These are phyloP conservation scores for Globisporangium canariense DNA, from an alignment of 352 stramenopile species.

Conservation along the genomic window DNA sequence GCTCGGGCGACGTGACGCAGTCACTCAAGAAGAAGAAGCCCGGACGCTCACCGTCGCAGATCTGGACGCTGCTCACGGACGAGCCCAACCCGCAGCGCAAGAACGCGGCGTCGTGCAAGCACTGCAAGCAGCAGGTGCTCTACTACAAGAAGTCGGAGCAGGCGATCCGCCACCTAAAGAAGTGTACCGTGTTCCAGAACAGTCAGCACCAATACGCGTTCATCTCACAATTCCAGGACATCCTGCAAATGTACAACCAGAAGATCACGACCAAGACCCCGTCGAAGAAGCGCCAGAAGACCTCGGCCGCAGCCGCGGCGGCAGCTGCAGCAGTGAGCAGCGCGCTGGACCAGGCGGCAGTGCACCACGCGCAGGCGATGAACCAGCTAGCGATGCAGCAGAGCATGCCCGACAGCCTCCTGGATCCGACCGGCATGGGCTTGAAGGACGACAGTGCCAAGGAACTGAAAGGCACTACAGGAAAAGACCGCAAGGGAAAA, in stretches of 20 bases:
- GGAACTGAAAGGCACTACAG: constrained; percentile 23
- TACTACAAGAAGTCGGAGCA: constrained; percentile 90
- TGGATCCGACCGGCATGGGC: constrained; percentile 49
- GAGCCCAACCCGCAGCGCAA: constrained; percentile 73
- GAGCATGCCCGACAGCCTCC: constrained; percentile 59
- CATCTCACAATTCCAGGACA: constrained; percentile 75
- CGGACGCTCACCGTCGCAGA: constrained; percentile 58
- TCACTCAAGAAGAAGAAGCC: constrained; percentile 75
- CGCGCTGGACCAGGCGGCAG: constrained; percentile 42
- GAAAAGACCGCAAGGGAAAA: constrained; percentile 44
- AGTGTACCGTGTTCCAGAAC: constrained; percentile 73
- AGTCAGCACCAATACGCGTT: constrained; percentile 82
- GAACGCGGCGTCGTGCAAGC: constrained; percentile 75
- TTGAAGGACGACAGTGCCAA: constrained; percentile 52
- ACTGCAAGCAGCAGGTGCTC: constrained; percentile 81
- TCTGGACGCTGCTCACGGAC: constrained; percentile 82
- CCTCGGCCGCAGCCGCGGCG: constrained; percentile 11
- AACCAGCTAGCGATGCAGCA: constrained; percentile 79
- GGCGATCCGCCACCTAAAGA: constrained; percentile 79
- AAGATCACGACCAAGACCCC: constrained; percentile 71
- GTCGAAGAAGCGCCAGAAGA: constrained; percentile 64
- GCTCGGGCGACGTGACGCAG: neutral
- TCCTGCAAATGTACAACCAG: constrained; percentile 79
- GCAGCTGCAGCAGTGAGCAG: constrained; percentile 21
- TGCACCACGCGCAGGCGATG: constrained; percentile 63